Evolutionary conservation across 495 filamentous ascomycete genomes (phyloP).

Genomic region (Talaromyces adpressus): DNA sequence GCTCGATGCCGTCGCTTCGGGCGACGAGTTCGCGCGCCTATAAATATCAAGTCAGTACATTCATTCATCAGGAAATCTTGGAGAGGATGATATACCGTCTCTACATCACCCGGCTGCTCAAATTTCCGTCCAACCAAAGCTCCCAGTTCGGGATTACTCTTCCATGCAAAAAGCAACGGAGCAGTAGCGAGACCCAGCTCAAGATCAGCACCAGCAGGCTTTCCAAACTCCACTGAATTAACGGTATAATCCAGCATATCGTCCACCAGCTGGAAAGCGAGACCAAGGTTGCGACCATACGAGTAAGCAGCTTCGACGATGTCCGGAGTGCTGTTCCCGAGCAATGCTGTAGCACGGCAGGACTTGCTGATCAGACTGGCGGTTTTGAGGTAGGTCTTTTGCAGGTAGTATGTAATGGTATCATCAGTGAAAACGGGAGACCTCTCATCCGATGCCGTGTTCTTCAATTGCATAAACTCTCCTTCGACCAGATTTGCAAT

Average conservation of each 20-base stretch:
- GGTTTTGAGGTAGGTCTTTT: conserved; percentile 97
- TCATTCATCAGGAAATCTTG: neutral
- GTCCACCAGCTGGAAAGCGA: conserved; percentile 97
- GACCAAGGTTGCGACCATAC: conserved; percentile 85
- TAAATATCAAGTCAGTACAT: conserved; percentile 6
- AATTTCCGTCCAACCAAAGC: conserved; percentile 90
- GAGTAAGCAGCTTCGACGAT: conserved; percentile 85
- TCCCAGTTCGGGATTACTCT: conserved; percentile 76
- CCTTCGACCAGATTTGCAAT: conserved; percentile 97
- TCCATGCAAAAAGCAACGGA: conserved; percentile 93
- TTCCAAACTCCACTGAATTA: conserved; percentile 75
- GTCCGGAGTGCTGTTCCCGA: conserved; percentile 67
- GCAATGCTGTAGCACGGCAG: conserved; percentile 80
- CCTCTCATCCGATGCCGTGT: conserved; percentile 80
- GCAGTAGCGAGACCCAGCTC: conserved; percentile 95
- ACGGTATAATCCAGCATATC: conserved; percentile 97
- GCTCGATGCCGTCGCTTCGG: conserved; percentile 77
- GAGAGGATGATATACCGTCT: conserved; percentile 49
- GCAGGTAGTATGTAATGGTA: conserved; percentile 87
- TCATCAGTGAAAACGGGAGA: conserved; percentile 79
- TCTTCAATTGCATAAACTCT: conserved; percentile 99
- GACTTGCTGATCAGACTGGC: conserved; percentile 93
- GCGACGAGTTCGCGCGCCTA: conserved; percentile 82
- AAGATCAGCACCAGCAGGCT: conserved; percentile 89
- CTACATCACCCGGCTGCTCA: conserved; percentile 70